These are phyloP conservation scores for Penicillium ucsense DNA, from an alignment of 495 filamentous ascomycete genomes.

Conservation along the genomic window DNA sequence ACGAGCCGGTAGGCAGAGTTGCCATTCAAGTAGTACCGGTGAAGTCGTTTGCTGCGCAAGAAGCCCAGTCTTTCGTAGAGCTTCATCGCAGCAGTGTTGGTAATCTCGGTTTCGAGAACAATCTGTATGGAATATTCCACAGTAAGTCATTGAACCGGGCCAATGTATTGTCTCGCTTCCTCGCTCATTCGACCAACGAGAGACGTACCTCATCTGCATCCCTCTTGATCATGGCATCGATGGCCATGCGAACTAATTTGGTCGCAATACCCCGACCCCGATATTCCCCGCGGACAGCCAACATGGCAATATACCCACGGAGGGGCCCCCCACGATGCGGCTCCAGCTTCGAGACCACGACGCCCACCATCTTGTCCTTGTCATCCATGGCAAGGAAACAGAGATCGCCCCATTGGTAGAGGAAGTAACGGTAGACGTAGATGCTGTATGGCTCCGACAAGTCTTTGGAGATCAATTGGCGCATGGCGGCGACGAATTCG, in stretches of 20 bases:
- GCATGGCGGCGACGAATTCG: conserved; percentile 75
- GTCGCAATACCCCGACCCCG: conserved; percentile 88
- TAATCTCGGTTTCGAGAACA: conserved; percentile 93
- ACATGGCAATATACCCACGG: conserved; percentile 97
- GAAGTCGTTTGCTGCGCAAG: conserved; percentile 81
- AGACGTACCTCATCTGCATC: conserved; percentile 72
- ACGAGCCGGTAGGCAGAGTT: conserved; percentile 88
- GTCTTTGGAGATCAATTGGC: conserved; percentile 90
- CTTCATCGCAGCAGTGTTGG: conserved; percentile 83
- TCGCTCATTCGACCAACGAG: neutral
- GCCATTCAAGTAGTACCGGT: conserved; percentile 94
- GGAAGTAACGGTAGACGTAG: conserved; percentile 97
- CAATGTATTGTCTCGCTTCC: neutral
- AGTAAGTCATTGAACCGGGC: conserved; percentile 3
- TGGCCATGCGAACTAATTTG: conserved; percentile 75
- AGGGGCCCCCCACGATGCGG: conserved; percentile 69
- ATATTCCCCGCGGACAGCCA: conserved; percentile 71
- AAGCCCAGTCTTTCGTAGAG: conserved; percentile 94
- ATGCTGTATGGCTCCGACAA: conserved; percentile 99
- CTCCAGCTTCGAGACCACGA: conserved; percentile 95
- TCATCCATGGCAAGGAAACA: conserved; percentile 82
- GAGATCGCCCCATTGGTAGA: conserved; percentile 95
- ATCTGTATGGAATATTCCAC: conserved; percentile 38
- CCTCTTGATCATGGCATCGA: conserved; percentile 78
- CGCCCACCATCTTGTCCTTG: conserved; percentile 56